Conservation (phyloP, 257 asterid genomes). For the Orobanche coerulescens region DNA sequence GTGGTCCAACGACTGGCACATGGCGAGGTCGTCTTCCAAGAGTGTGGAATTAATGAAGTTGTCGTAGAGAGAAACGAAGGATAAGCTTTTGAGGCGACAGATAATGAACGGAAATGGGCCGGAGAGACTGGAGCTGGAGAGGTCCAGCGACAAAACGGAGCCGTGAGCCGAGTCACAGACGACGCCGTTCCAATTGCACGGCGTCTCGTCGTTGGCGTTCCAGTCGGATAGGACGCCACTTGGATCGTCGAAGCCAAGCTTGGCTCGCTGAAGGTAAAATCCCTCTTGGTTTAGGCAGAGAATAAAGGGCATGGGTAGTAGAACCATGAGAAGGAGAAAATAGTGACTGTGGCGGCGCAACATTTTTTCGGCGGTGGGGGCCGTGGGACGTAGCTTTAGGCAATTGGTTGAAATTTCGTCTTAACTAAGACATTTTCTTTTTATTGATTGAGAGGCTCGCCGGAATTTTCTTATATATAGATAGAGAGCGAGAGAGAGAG, state of each 20-base stretch:
- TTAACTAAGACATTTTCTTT: conserved; percentile 32
- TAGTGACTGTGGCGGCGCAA: conserved; percentile 13
- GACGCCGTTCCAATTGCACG: conserved; percentile 84
- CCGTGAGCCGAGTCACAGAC: conserved; percentile 40
- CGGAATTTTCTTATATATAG: conserved; percentile 29
- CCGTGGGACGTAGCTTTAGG: too few species aligned
- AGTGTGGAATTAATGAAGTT: conserved; percentile 66
- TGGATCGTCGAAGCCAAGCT: conserved; percentile 70
- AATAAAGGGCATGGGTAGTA: conserved; percentile 22
- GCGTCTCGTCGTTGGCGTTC: conserved; percentile 48
- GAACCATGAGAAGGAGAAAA: conserved; percentile 23
- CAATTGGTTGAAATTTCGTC: conserved; percentile 12
- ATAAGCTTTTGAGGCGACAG: conserved; percentile 52
- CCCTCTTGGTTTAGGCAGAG: conserved; percentile 65
- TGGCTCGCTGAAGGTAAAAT: conserved; percentile 47
- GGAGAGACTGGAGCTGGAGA: conserved; percentile 64
- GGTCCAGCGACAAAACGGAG: conserved; percentile 63
- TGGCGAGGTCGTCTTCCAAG: conserved; percentile 29
- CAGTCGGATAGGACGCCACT: conserved; percentile 56
- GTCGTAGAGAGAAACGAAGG: conserved; percentile 59
- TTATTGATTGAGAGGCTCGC: conserved; percentile 20
- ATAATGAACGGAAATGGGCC: conserved; percentile 78
- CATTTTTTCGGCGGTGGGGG: conserved; percentile 31
- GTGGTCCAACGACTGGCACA: conserved; percentile 59
- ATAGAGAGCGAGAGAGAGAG: conserved; percentile 17